These are phyloP conservation scores for Colletotrichum caudatum DNA, from an alignment of 2,329 filamentous ascomycete genomes.

Conservation along the genomic window DNA sequence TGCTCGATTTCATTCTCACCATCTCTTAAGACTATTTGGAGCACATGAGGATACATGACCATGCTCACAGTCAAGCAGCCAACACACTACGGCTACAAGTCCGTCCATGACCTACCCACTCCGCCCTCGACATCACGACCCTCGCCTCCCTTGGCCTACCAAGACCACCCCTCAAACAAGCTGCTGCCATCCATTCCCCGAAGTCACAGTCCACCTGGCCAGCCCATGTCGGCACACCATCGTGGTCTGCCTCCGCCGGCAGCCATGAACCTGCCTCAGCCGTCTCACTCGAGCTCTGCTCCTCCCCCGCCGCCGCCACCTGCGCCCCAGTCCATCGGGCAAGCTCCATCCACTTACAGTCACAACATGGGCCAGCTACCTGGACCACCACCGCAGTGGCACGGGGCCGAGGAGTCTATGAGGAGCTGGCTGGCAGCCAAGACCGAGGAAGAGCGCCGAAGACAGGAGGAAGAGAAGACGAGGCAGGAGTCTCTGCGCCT, in stretches of 20 bases:
- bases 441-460: constrained; percentile 78
- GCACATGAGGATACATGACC: constrained; percentile 53
- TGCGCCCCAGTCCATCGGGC: constrained; percentile 44
- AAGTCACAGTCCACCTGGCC: constrained; percentile 61
- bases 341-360: constrained; percentile 52
- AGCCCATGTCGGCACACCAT: constrained; percentile 77
- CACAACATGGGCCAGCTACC: constrained; percentile 67
- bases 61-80: constrained; percentile 74
- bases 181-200: constrained; percentile 54
- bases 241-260: constrained; percentile 77
- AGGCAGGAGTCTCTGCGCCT: constrained; percentile 73
- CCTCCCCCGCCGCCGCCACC: constrained; percentile 39
- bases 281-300: constrained; percentile 46
- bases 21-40: constrained; percentile 29
- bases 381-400: constrained; percentile 74
- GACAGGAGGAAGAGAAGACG: constrained; percentile 80
- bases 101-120: constrained; percentile 72
- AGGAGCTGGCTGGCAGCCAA: constrained; percentile 78
- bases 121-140: constrained; percentile 67
- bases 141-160: constrained; percentile 65
- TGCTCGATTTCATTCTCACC: constrained; percentile 18
- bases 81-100: constrained; percentile 69
- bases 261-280: constrained; percentile 70
- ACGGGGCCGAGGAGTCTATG: constrained; percentile 77
- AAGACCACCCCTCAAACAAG: constrained; percentile 59